These are phyloP conservation scores for Calonectria leucothoes DNA, from an alignment of 2,329 filamentous ascomycete genomes.

Conservation along the genomic window DNA sequence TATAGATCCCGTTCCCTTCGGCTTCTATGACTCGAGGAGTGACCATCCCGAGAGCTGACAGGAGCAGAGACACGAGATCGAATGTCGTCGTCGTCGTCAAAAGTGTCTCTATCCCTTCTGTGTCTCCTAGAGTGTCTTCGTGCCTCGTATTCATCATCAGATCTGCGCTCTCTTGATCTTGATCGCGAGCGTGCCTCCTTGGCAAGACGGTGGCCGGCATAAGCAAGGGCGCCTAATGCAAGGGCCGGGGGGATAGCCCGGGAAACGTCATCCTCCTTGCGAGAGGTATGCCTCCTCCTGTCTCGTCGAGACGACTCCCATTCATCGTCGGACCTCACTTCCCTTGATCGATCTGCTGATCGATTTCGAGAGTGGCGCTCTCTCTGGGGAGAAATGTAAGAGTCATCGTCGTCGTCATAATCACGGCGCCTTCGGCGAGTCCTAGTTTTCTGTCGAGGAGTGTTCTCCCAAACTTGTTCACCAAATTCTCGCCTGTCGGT, in stretches of 20 bases:
- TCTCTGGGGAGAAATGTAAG: constrained; percentile 28
- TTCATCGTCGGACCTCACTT: constrained; percentile 22
- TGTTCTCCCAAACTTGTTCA: constrained; percentile 41
- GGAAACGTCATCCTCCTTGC: constrained; percentile 13
- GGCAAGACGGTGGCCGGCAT: constrained; percentile 1
- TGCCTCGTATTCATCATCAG: constrained; percentile 43
- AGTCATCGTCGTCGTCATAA: constrained; percentile 40
- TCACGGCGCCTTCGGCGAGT: constrained; percentile 46
- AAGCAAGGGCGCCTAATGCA: constrained; percentile 32
- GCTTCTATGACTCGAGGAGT: constrained; percentile 47
- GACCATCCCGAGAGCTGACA: neutral
- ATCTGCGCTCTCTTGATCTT: constrained; percentile 16
- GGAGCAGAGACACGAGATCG: constrained; percentile 9
- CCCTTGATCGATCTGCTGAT: constrained; percentile 17
- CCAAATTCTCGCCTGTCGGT: constrained; percentile 34
- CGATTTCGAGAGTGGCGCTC: constrained; percentile 31
- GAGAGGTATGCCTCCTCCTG: constrained; percentile 22
- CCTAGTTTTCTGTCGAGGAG: constrained; percentile 47
- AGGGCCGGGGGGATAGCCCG: constrained; percentile 25
- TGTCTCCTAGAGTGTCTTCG: constrained; percentile 45
- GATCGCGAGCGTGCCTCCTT: constrained; percentile 12
- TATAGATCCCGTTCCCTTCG: constrained; percentile 46
- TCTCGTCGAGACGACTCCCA: constrained; percentile 23
- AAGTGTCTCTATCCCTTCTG: constrained; percentile 4
- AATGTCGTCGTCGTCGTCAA: constrained; percentile 5